Base-by-base conservation (phyloP, 176 grass and related monocot species). In the Carex kokanica region DNA sequence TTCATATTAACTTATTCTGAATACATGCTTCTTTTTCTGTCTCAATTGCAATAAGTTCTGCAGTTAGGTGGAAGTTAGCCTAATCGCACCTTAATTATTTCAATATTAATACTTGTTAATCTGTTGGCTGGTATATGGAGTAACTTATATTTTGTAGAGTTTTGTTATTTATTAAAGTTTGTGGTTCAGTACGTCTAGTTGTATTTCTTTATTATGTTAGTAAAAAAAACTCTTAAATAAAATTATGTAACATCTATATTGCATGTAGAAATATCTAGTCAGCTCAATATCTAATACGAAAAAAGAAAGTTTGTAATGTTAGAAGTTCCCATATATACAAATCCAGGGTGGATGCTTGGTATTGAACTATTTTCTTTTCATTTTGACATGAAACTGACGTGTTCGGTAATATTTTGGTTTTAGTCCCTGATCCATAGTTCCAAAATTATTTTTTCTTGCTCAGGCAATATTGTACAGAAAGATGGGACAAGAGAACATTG, bases 391-490 rank as follows among this genome's bases (percentile, higher is more conserved):
- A 12, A 13, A n/a, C 12, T 75, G 2, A 29, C 16, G n/a, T 16
- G n/a, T 64, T 38, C 56, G 32, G 77, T 80, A 8, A 53, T 85
- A 68, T 79, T 79, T 49, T 82, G 3, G 23, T 75, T 74, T 27
- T 54, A 54, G 2, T 14, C 31, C 21, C 24, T 55, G 45, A 55
- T 54, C 29, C 13, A 29, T 75, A 54, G 54, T 77, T 52, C 21
- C 18, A 21, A 77, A 70, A 31, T 31, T 55, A 18, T 75, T 75
- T 13, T 77, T 77, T 49, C 73, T 68, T 79, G 90, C 25, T 45
- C 92, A 98, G 95, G 95, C 95, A 83, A 98, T 98, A 80, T 78
- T 98, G 54, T 98, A 95, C 84, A 93, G 95, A 75, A 98, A 98
- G 64, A 98, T 98, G 95, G 95, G 95, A 13, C 90, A 98, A 90